phyloP scores from a whole-genome alignment of 2,329 filamentous ascomycete species.

The Talaromyces verruculosus region DNA sequence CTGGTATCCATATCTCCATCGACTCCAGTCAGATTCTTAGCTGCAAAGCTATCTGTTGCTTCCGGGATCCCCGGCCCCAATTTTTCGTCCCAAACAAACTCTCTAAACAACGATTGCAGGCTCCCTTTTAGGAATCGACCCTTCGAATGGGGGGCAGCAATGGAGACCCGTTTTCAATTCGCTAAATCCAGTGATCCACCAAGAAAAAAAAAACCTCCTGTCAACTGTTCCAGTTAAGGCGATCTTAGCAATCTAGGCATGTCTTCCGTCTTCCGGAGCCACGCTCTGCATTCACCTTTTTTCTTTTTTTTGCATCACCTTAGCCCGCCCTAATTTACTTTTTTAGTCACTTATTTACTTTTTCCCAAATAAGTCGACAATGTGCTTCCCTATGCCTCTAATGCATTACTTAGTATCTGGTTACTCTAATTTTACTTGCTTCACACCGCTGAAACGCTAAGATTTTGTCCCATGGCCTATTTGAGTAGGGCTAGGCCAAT shows the following conservation, averaged over 20 bases:
- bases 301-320: conserved; percentile 10
- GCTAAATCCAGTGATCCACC: neutral
- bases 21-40: neutral
- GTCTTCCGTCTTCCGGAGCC: conserved; percentile 5
- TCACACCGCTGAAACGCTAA: conserved; percentile 20
- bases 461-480: neutral
- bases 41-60: conserved; percentile 14
- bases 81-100: conserved; percentile 3
- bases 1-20: neutral
- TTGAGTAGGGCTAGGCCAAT: conserved; percentile 5
- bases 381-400: neutral
- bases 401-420: neutral
- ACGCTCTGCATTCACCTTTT: neutral
- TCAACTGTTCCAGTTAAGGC: neutral
- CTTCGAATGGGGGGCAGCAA: neutral
- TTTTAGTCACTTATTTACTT: neutral
- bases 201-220: neutral
- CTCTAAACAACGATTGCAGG: neutral
- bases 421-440: conserved; percentile 9
- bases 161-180: neutral
- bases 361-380: conserved; percentile 3
- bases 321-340: neutral
- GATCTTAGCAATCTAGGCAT: conserved; percentile 9
- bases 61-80: conserved; percentile 20
- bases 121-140: neutral